Percentiles rank a stretch among this genome's conserved stretches.
phyloP scores from a whole-genome alignment of 306 rosid genomes.

The Castanea mollissima region DNA sequence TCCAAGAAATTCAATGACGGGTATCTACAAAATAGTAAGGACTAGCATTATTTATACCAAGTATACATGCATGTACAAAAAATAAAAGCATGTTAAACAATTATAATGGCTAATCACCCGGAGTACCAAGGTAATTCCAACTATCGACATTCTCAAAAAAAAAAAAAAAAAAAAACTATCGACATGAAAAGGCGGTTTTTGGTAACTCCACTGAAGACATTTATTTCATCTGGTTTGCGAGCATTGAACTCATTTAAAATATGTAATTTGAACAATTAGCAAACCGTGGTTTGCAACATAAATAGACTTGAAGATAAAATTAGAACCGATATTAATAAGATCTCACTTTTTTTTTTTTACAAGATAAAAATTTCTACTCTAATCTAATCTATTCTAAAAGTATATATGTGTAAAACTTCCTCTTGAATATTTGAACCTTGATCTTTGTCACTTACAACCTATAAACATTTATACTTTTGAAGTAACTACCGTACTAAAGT shows the following conservation, averaged over 20 bases:
- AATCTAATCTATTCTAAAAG: too few species aligned
- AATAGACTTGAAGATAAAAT: not conserved
- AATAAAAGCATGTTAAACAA: not conserved
- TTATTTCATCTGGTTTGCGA: slow-evolving; percentile 84
- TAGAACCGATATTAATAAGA: not conserved
- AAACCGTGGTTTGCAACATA: not conserved
- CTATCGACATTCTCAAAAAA: too few species aligned
- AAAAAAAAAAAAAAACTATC: slow-evolving; percentile 29
- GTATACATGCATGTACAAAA: not conserved
- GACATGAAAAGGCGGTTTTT: slow-evolving; percentile 71
- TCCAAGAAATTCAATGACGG: slow-evolving; percentile 80
- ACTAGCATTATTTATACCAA: slow-evolving; percentile 12
- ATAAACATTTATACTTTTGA: too few species aligned
- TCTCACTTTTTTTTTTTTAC: not conserved
- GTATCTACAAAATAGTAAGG: slow-evolving; percentile 41
- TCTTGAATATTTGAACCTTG: too few species aligned
- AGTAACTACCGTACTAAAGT: too few species aligned
- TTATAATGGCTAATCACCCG: slow-evolving; percentile 49
- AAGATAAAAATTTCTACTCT: too few species aligned
- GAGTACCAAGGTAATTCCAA: slow-evolving; percentile 59
- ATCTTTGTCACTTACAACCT: too few species aligned
- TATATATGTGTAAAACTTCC: too few species aligned
- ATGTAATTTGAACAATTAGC: slow-evolving; percentile 41
- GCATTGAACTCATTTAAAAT: slow-evolving; percentile 95
- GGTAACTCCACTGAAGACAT: slow-evolving; percentile 76